These are phyloP conservation scores for Trichoderma semiorbis DNA, from an alignment of 2,329 filamentous ascomycete species.

Conservation along the genomic window DNA sequence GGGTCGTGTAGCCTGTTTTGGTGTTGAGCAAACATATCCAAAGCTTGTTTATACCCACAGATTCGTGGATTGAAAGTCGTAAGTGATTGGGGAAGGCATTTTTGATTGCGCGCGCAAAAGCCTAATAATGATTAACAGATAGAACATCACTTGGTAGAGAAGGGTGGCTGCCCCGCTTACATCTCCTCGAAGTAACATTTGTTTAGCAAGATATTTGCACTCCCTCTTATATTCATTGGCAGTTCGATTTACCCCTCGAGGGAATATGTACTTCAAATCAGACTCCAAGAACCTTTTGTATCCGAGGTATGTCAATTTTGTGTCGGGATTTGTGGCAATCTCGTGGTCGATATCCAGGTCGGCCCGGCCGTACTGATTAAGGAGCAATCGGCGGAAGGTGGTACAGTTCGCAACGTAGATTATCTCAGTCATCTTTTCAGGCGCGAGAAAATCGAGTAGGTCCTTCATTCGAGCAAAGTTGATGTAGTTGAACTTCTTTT, in stretches of 20 bases:
- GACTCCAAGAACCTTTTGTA: slow-evolving; percentile 31
- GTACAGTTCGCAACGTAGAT: slow-evolving; percentile 32
- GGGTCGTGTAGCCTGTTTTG: slow-evolving; percentile 31
- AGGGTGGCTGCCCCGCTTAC: slow-evolving; percentile 20
- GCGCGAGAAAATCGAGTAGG: slow-evolving; percentile 38
- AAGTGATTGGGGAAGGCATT: slow-evolving; percentile 27
- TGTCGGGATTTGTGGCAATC: slow-evolving; percentile 29
- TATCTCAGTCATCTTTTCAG: slow-evolving; percentile 42
- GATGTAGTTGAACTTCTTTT: background rate
- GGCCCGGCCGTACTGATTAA: slow-evolving; percentile 11
- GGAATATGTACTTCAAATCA: slow-evolving; percentile 30
- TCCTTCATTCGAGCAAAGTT: background rate
- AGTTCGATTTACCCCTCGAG: slow-evolving; percentile 21
- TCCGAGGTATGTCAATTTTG: slow-evolving; percentile 30
- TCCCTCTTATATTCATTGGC: slow-evolving; percentile 27
- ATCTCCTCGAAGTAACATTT: slow-evolving; percentile 32
- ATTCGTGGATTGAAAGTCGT: slow-evolving; percentile 32
- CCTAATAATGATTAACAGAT: slow-evolving; percentile 19
- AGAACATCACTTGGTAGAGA: background rate
- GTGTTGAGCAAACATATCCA: slow-evolving; percentile 31
- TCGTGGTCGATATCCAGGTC: slow-evolving; percentile 30
- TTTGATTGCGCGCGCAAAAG: slow-evolving; percentile 30
- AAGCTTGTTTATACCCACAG: slow-evolving; percentile 27
- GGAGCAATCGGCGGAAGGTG: slow-evolving; percentile 29
- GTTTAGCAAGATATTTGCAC: slow-evolving; percentile 30